Conservation (phyloP, 768 basidiomycete genomes). For the Coprinellus aureogranulatus region DNA sequence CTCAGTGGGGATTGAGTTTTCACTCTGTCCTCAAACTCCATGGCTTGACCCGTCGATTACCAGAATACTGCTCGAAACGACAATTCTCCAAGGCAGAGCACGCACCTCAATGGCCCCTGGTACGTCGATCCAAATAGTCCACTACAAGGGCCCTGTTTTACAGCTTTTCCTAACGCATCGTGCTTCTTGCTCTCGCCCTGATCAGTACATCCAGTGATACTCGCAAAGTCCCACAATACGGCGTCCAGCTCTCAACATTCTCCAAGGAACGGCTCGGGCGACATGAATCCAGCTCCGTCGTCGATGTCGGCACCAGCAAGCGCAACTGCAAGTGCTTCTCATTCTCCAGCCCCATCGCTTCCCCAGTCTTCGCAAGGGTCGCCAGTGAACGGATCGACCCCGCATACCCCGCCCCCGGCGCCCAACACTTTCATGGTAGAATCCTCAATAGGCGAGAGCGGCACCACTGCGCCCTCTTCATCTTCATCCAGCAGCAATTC, state of each 20-base stretch:
- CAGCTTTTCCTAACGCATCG: conserved; percentile 1
- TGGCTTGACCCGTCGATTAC: conserved; percentile 22
- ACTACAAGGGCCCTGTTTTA: neutral
- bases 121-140: neutral
- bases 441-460: neutral
- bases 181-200: conserved; percentile 11
- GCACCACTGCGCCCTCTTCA: neutral
- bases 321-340: neutral
- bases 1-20: conserved; percentile 14
- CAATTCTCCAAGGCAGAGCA: neutral
- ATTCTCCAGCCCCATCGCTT: neutral
- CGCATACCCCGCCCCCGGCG: neutral
- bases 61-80: neutral
- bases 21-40: conserved; percentile 21
- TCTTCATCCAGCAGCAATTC: conserved; percentile 5
- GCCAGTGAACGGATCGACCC: neutral
- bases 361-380: conserved; percentile 2
- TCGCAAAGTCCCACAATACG: conserved; percentile 1
- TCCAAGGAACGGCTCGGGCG: neutral
- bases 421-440: conserved; percentile 1
- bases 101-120: neutral
- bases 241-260: neutral
- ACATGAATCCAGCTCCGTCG: conserved; percentile 3
- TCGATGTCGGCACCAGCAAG: conserved; percentile 3
- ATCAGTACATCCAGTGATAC: conserved; percentile 7